Base-by-base conservation (phyloP, 441 rosid species). In the Aleurites moluccanus region DNA sequence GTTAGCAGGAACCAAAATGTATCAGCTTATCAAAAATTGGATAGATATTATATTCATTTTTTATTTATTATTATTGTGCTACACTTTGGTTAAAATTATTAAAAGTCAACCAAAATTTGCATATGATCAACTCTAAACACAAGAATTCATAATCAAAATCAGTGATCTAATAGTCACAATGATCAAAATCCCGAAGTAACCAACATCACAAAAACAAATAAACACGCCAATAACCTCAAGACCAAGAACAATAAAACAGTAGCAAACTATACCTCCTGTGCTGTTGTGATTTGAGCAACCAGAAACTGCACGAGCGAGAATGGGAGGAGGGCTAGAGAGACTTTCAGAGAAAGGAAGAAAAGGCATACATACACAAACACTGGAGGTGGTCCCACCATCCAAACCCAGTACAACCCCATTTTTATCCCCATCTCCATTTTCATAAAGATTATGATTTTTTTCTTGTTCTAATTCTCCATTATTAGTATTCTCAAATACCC, bases 201-300 rank as follows among this genome's bases (percentile, higher is more conserved):
- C 53, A 49, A 6, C 62, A 69, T 69, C 20, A 50, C 27, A 55
- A 30, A 68, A 68, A 20, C 45, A 49, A 16, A 28, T 8, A 67
- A 45, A 28, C 52, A 23, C 21, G 3, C 10, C 14, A 75, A 59
- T 14, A 16, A 30, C 6, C 2, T 18, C 13, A 6, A 35, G 63
- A 59, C 27, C 63, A 23, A 59, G 64, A 61, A 55, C 33, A 63
- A 40, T 4, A 53, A 70, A 50, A 6, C 3, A n/a, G 28, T 18
- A 27, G 16, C 7, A 42, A 28, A 7, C 0, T 13, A 10, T 56
- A 90, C 94, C 94, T 65, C 94, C 94, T 8, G 86, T 85, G 61
- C 91, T 90, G 78, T 90, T 90, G 80, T 85, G 87, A 77, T 90
- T 90, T 78, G 92, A 87, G 84, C 92, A 90, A 57, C 94, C 92